Base-by-base conservation (phyloP, 2,329 filamentous ascomycete species). In the Talaromyces sp. region DNA sequence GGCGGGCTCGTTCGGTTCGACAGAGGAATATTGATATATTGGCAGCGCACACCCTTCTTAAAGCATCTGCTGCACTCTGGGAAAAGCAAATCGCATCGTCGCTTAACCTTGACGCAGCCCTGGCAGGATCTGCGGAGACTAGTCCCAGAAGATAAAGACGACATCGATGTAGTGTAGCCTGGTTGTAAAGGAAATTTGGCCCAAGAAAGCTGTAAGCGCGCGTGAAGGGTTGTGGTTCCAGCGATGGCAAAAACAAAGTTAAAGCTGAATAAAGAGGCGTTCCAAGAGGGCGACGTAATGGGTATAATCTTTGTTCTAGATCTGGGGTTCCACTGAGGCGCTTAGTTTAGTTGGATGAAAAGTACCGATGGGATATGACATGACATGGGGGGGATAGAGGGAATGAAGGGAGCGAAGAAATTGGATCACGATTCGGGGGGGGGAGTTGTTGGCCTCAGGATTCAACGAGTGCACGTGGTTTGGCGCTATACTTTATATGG, bases 81-180 rank as follows among this genome's bases (percentile, higher is more conserved):
- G 54, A 61, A 70, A 7, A 63, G 68, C 54, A 69, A 70, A 56
- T 74, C 73, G 45, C 73, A 74, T 17, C 73, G 71, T 10, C 73
- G 70, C 63, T 74, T 74, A 39, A 68, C 69, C 31, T 69, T 70
- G 8, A 69, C 68, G 62, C 73, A 74, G 35, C 70, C 67, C 67
- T 71, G 68, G 52, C 73, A 74, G 39, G 71, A 73, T 58, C 73
- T 68, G 58, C 71, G 72, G 19, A 73, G 66, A n/a, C 68, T 72
- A 50, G 63, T 67, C 37, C 68, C 62, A 49, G 37, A 63, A 56
- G 68, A 64, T 19, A 61, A 61, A 45, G 68, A 62, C 33, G 60
- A 43, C 64, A 63, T 63, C 15, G 27, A 49, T 22, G 33, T 9
- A 17, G n/a, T 57, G 33, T 39, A 7, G 17, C 31, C 8, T 9